Percentiles rank a stretch among this genome's conserved stretches.
These are phyloP conservation scores for Acer saccharum DNA, from an alignment of 345 rosid species.

Conservation along the genomic window DNA sequence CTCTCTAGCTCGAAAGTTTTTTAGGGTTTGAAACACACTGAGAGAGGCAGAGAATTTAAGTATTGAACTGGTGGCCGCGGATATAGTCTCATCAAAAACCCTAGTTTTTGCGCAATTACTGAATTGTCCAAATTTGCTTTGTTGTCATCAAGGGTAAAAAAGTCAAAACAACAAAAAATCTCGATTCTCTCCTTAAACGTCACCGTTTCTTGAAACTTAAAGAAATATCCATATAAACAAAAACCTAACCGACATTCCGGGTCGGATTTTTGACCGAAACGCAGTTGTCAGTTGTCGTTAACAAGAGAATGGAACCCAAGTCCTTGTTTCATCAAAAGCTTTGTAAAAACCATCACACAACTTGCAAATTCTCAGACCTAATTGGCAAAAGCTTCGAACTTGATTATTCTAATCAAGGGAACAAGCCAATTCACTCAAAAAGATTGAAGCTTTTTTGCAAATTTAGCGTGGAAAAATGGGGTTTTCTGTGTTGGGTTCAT, in stretches of 20 bases:
- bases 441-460: background rate
- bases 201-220: background rate
- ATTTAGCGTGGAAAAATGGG: slow-evolving; percentile 39
- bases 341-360: background rate
- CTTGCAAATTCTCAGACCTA: background rate
- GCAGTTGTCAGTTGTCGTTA: too few species aligned
- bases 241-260: too few species aligned
- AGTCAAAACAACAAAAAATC: background rate
- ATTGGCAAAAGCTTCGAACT: background rate
- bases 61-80: background rate
- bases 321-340: background rate
- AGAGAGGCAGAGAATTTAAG: background rate
- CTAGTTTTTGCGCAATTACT: slow-evolving; percentile 28
- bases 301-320: background rate
- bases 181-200: background rate
- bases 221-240: too few species aligned
- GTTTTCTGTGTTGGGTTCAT: slow-evolving; percentile 41
- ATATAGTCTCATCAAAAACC: slow-evolving; percentile 31
- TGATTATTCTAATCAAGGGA: background rate
- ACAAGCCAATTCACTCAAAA: background rate
- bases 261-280: too few species aligned
- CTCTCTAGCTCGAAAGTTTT: background rate
- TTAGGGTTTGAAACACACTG: background rate
- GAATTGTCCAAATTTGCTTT: background rate
- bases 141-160: background rate